Conservation (phyloP, 805 yeast genomes). For the Zygosaccharomyces rouxii region DNA sequence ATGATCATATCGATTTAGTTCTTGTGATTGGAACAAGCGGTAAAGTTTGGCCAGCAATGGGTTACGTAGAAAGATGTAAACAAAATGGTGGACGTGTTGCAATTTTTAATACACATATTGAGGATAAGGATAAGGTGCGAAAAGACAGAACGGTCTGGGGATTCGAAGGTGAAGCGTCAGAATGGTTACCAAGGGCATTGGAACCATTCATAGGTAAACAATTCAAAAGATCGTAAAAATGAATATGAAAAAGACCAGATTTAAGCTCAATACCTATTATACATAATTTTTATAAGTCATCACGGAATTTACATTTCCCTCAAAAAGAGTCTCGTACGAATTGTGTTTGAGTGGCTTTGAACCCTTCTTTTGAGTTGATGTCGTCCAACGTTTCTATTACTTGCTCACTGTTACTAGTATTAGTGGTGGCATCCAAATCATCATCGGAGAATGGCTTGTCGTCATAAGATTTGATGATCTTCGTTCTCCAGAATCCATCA, state of each 20-base stretch:
- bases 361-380: background rate
- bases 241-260: background rate
- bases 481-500: conserved; percentile 71
- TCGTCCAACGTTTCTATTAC: background rate
- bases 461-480: conserved; percentile 36
- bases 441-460: conserved; percentile 9
- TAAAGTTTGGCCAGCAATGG: conserved; percentile 86
- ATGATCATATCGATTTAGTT: conserved; percentile 56
- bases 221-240: conserved; percentile 18
- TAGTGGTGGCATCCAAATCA: background rate
- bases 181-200: conserved; percentile 61
- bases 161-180: conserved; percentile 76
- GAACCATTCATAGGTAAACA: conserved; percentile 44
- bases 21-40: conserved; percentile 85
- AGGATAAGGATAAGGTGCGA: conserved; percentile 41
- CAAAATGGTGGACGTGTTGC: conserved; percentile 78
- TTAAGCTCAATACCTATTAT: background rate
- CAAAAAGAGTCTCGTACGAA: background rate
- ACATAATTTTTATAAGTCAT: background rate
- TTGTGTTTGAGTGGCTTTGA: background rate
- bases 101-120: conserved; percentile 70
- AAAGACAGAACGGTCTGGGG: conserved; percentile 55
- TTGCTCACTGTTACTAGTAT: background rate
- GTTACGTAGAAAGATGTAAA: conserved; percentile 74
- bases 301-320: background rate